Base-by-base conservation (phyloP, 2,329 filamentous ascomycete species). In the Botryosphaeria agaves region DNA sequence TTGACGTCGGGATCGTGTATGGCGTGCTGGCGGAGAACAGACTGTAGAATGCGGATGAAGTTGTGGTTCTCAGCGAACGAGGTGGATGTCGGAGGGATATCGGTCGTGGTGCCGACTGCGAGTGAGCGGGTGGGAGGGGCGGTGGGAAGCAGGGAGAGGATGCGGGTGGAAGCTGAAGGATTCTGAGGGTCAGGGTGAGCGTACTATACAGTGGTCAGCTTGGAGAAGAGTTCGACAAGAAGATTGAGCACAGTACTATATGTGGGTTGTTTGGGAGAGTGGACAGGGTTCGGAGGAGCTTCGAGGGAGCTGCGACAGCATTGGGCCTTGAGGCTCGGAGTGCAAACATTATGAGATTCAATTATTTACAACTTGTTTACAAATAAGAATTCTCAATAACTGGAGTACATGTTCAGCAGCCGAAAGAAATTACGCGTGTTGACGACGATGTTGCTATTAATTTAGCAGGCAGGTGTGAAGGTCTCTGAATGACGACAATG, bases 91-190 rank as follows among this genome's bases (percentile, higher is more conserved):
- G 66, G 66, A 2, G 70, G 71, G 18, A 72, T 51, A 24, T 59
- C 51, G 15, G 59, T 56, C 6, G 66, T 61, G 12, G 61, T 57
- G 36, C 69, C 71, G 32, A 74, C 60, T 14, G 67, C 60, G 28
- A 74, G 56, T 11, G 61, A 52, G 5, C 55, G 46, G 14, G 56
- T 67, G 6, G 67, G 61, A 2, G 71, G 69, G 5, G 56, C 47
- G 4, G 62, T 64, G 3, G 68, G 56, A 7, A 75, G 56, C 30
- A 72, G 57, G n/a, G 69, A 64, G 14, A 75, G 57, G 34, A 70
- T 47, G 32, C 63, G 56, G 21, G 45, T 51, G 37, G 39, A 44
- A 29, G 43, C 45, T 33, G 52, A 46, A 36, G 38, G 18, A 17
- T 35, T 32, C n/a, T 33, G 36, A n/a, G 57, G 50, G 35, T 59